Base-by-base conservation (phyloP, 192 early-diverging fungal genomes). In the Paraglomus brasilianum region DNA sequence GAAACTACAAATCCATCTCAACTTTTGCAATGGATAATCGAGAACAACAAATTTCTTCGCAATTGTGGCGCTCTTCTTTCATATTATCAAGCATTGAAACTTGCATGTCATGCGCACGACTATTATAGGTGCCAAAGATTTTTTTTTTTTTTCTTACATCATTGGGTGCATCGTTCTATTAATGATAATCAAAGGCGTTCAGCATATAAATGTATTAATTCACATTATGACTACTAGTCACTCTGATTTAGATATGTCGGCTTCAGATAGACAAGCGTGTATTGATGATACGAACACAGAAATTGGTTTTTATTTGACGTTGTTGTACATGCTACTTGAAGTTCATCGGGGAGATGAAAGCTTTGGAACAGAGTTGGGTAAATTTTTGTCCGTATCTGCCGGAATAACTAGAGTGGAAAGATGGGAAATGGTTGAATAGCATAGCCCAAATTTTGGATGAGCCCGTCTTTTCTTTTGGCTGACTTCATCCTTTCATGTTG, bases 261-360 rank as follows among this genome's bases (percentile, higher is more conserved):
- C 64, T 17, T 15, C 41, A 13, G 45, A 66, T 48, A 15, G 53
- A 41, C 55, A 59, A 45, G 59, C 39, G 9, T 62, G 66, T 52
- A 69, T 66, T 2, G 40, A 71, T 67, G 45, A 74, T 74, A 24
- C 56, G 38, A 66, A 72, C 57, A 38, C 46, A 13, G 77, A 84
- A 47, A 81, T 81, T 30, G 79, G 77, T 15, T 71, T 80, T 11
- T 78, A 86, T 64, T 75, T 92, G 30, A 87, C 85, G 52, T 70
- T 92, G 9, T 47, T 89, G 17, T 91, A 85, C 51, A 75, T 92
- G 78, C 70, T 92, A 14, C 64, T 91, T 5, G 80, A 84, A 41
- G 76, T 79, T 4, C 81, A 87, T 58, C 71, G 77, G 14, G 70
- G 76, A 6, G 79, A 87, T 50, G 60, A 78, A 39, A 70, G 59